Evolutionary conservation across 805 yeast species (phyloP), one percentile per base, ranked within the genome.

Genomic region (Candida ulmi): DNA sequence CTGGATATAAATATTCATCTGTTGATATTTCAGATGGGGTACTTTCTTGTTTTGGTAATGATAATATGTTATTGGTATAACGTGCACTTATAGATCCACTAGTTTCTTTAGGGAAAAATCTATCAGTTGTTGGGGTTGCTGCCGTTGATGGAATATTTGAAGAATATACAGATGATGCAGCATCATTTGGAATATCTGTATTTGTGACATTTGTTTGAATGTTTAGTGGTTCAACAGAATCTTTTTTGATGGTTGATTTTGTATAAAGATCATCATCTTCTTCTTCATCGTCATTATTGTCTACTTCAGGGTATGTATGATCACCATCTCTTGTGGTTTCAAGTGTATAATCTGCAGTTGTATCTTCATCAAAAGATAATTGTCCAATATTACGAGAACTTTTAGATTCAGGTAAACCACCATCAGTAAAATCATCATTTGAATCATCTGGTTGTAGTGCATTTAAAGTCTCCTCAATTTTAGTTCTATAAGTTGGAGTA

Each of bases 401-500:
- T 33, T 37, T 9, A 15, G 31, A n/a, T 5, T 16, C n/a, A 7
- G 40, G 16, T 6, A 46, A 31, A 21, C 42, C 41, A 4, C 47
- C 53, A 2, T 24, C 40, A 1, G 26, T 37, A 32, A 49, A 32
- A 17, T 47, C 44, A 3, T 43, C 46, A 8, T 40, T 37, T 3
- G 52, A 48, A 17, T 44, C 37, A 9, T 33, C 37, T 2, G 56
- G 55, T 26, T 52, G 57, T 18, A 55, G 35, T 2, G 46, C 52
- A 23, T 50, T 45, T 16, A 55, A 39, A 0, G 49, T 43, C 16
- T 52, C 47, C 8, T 48, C 58, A 35, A 55, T 54, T 17, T 46
- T 47, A 0, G 59, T 54, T 45, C 60, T 48, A 37, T 40, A 55
- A 1, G 58, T 52, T 24, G 44, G 48, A 29, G 43, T 43, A 33